Evolutionary conservation across 2,329 filamentous ascomycete species (phyloP).

Genomic region (Didymosphaeria variabile): DNA sequence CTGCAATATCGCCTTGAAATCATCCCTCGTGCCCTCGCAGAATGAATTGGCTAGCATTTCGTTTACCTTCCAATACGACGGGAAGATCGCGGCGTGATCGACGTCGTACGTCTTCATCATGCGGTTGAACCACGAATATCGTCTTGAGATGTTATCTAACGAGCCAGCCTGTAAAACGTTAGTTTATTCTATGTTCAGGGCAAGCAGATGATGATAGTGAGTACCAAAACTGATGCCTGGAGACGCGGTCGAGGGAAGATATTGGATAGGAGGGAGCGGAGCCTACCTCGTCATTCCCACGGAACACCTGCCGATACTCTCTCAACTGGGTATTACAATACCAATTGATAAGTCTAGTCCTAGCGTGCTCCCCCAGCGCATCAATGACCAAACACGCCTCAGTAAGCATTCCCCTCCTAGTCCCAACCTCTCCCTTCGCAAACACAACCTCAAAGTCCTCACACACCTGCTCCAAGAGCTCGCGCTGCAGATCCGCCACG

Average conservation of each 20-base stretch:
- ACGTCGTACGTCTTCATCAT: constrained; percentile 96
- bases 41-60: constrained; percentile 91
- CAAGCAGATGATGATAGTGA: background rate
- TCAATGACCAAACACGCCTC: constrained; percentile 96
- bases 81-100: constrained; percentile 89
- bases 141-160: constrained; percentile 92
- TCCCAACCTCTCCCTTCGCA: constrained; percentile 81
- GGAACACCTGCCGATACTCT: constrained; percentile 94
- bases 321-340: constrained; percentile 97
- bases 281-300: constrained; percentile 83
- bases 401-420: constrained; percentile 74
- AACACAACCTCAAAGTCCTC: constrained; percentile 98
- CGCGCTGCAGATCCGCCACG: constrained; percentile 90
- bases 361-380: constrained; percentile 87
- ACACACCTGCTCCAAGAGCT: constrained; percentile 95
- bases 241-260: background rate
- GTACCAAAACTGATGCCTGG: background rate
- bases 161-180: constrained; percentile 71
- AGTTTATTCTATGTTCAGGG: constrained; percentile 14
- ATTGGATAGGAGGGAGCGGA: background rate
- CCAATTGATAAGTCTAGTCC: constrained; percentile 86
- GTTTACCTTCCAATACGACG: constrained; percentile 85
- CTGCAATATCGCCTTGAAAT: constrained; percentile 92
- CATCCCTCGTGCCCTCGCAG: constrained; percentile 93
- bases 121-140: constrained; percentile 96